These are phyloP conservation scores for Sugiyamaella lignohabitans DNA, from an alignment of 805 yeast species.

Conservation along the genomic window DNA sequence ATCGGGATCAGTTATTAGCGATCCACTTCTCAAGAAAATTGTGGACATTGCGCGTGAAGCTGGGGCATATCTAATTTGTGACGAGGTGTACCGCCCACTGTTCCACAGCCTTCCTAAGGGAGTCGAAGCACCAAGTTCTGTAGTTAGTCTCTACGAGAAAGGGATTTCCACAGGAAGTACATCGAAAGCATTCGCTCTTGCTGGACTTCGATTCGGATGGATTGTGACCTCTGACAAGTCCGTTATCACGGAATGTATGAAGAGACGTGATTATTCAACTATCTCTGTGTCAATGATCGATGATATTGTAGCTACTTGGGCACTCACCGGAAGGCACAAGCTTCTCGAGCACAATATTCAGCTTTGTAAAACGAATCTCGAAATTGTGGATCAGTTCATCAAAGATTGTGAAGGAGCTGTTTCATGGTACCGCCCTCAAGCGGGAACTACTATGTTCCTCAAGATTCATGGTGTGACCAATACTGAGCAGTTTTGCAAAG, in stretches of 20 bases:
- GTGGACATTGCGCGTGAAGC: conserved; percentile 35
- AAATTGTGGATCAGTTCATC: conserved; percentile 34
- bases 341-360: conserved; percentile 37
- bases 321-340: conserved; percentile 32
- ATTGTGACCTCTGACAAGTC: conserved; percentile 34
- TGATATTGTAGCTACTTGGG: conserved; percentile 41
- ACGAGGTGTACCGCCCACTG: conserved; percentile 51
- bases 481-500: conserved; percentile 33
- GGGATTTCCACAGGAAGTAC: conserved; percentile 45
- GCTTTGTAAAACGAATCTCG: conserved; percentile 37
- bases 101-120: conserved; percentile 35
- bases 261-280: conserved; percentile 45
- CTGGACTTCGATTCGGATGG: conserved; percentile 53
- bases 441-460: conserved; percentile 44
- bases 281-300: conserved; percentile 45
- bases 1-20: conserved; percentile 39
- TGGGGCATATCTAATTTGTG: conserved; percentile 38
- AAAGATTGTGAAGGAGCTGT: conserved; percentile 30
- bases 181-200: conserved; percentile 50
- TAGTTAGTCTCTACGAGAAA: conserved; percentile 38
- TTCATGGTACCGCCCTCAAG: conserved; percentile 40
- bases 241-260: conserved; percentile 31
- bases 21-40: conserved; percentile 31
- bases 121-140: conserved; percentile 33
- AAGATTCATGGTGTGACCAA: conserved; percentile 30